These are phyloP conservation scores for Beta vulgaris DNA, from an alignment of 148 eudicot genomes.

Conservation along the genomic window DNA sequence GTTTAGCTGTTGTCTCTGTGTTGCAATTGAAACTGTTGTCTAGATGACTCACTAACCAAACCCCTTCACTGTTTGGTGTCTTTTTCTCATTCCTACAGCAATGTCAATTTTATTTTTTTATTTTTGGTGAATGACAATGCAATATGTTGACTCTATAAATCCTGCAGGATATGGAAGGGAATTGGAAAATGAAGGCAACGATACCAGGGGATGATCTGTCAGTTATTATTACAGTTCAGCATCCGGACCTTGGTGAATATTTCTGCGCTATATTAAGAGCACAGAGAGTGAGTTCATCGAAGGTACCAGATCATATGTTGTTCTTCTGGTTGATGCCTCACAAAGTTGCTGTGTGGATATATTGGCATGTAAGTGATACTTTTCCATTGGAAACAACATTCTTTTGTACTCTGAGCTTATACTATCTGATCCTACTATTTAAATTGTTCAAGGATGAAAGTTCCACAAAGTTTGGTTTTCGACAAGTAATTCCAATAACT, in stretches of 20 bases:
- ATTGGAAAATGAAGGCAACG: conserved; percentile 67
- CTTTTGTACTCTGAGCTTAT: neutral
- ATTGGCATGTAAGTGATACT: conserved; percentile 83
- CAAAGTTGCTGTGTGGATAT: conserved; percentile 91
- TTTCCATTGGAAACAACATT: neutral
- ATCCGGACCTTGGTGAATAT: conserved; percentile 67
- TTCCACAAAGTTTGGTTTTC: neutral
- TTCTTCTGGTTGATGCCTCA: conserved; percentile 99
- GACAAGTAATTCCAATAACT: neutral
- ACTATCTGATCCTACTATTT: neutral
- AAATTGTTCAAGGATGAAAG: neutral
- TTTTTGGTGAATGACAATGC: too few relatives aligned
- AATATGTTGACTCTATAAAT: neutral
- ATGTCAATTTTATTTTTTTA: too few relatives aligned
- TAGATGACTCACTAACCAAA: neutral
- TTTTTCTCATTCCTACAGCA: neutral
- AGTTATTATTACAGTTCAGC: conserved; percentile 58
- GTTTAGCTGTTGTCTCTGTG: neutral
- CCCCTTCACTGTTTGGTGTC: neutral
- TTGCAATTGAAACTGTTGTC: neutral
- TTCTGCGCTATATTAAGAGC: conserved; percentile 76
- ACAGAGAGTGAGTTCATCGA: conserved; percentile 45
- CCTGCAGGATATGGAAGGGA: conserved; percentile 86
- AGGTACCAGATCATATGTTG: conserved; percentile 36
- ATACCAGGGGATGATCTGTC: conserved; percentile 64